Evolutionary conservation across 768 basidiomycete species (phyloP).

Genomic region (Hericium coralloides): DNA sequence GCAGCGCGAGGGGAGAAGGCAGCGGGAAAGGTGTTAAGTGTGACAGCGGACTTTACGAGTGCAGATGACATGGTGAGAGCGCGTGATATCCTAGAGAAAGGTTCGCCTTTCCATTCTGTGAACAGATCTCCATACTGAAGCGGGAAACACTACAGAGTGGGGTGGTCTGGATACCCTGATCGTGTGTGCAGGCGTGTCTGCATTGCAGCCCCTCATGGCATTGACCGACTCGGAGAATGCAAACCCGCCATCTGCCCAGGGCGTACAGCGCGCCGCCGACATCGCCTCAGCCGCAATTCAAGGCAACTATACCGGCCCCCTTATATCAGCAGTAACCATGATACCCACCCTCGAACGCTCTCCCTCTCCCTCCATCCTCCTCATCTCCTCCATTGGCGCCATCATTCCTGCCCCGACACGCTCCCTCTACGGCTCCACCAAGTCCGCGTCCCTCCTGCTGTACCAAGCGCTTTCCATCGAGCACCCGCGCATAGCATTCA

Average conservation of each 20-base stretch:
- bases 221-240: slow-evolving; percentile 47
- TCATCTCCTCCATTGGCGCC: slow-evolving; percentile 73
- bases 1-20: slow-evolving; percentile 6
- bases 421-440: slow-evolving; percentile 75
- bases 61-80: slow-evolving; percentile 60
- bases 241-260: slow-evolving; percentile 38
- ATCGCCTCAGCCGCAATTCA: slow-evolving; percentile 46
- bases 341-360: slow-evolving; percentile 71
- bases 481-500: slow-evolving; percentile 59
- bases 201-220: slow-evolving; percentile 66
- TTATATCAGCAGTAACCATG: slow-evolving; percentile 61
- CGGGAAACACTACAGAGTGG: slow-evolving; percentile 47
- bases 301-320: slow-evolving; percentile 65
- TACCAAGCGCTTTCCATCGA: slow-evolving; percentile 78
- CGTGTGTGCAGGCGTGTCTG: slow-evolving; percentile 78
- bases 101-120: slow-evolving; percentile 31
- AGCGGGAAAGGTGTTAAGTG: slow-evolving; percentile 31
- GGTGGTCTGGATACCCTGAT: slow-evolving; percentile 74
- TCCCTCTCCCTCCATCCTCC: slow-evolving; percentile 58
- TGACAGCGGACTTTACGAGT: slow-evolving; percentile 55
- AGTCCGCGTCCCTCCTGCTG: slow-evolving; percentile 68
- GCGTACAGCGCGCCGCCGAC: slow-evolving; percentile 48
- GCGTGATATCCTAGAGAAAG: slow-evolving; percentile 39
- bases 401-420: slow-evolving; percentile 82
- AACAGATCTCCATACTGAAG: not conserved